phyloP scores from a whole-genome alignment of 441 rosid species.

The Erysimum pusillum region DNA sequence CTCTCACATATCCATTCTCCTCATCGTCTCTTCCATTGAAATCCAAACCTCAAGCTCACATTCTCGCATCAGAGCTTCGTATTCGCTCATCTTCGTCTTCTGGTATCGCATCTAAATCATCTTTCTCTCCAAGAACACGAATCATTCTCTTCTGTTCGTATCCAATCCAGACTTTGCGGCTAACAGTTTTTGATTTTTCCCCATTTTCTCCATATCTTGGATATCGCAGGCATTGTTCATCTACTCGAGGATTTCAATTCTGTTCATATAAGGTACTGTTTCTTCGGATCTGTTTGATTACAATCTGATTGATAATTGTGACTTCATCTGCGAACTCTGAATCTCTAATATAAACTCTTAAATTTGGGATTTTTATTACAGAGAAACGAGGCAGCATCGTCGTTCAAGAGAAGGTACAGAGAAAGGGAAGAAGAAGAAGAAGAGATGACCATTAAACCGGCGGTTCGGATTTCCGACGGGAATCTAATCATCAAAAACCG shows the following conservation, averaged over 20 bases:
- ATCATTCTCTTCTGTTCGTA: conserved; percentile 8
- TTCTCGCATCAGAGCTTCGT: background rate
- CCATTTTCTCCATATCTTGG: conserved; percentile 48
- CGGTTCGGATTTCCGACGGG: conserved; percentile 68
- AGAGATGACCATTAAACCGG: conserved; percentile 85
- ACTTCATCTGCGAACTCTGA: conserved; percentile 1
- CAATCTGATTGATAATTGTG: background rate
- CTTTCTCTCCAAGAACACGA: background rate
- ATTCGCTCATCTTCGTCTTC: conserved; percentile 13
- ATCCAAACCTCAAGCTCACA: conserved; percentile 12
- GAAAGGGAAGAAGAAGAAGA: conserved; percentile 43
- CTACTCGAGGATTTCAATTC: conserved; percentile 43
- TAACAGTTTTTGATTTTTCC: conserved; percentile 35
- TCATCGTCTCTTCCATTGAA: conserved; percentile 27
- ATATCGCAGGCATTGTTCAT: conserved; percentile 51
- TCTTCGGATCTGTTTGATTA: conserved; percentile 1
- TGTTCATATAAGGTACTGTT: conserved; percentile 60
- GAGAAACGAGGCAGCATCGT: conserved; percentile 46
- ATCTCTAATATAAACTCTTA: background rate
- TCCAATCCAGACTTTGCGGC: conserved; percentile 22
- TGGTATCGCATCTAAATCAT: conserved; percentile 19
- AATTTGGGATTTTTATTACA: conserved; percentile 36
- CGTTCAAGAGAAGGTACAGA: conserved; percentile 38
- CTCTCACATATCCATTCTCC: conserved; percentile 44
- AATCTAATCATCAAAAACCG: conserved; percentile 74